phyloP scores from a whole-genome alignment of 2,329 filamentous ascomycete genomes.

The Neopestalotiopsis sp. region DNA sequence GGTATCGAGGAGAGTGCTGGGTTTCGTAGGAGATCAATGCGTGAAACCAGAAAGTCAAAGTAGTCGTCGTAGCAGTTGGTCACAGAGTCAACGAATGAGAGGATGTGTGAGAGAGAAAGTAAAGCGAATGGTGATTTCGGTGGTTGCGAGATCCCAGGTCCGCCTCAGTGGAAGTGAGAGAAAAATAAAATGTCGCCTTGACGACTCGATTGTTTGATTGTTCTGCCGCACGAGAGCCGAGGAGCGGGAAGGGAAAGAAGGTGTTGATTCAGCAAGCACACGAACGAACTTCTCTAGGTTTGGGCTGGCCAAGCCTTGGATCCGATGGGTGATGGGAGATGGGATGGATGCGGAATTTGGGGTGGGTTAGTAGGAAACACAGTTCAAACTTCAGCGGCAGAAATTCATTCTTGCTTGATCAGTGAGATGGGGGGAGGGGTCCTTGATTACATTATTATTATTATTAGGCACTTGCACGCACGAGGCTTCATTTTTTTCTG shows the following conservation, averaged over 20 bases:
- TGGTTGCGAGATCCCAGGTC: slow-evolving; percentile 3
- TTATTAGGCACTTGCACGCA: neutral
- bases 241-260: too few relatives aligned
- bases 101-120: neutral
- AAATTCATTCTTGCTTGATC: neutral
- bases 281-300: neutral
- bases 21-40: slow-evolving; percentile 6
- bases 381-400: neutral
- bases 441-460: neutral
- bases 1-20: slow-evolving; percentile 9
- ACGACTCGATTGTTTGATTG: neutral
- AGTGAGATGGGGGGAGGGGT: neutral
- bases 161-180: neutral
- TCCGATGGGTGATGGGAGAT: too few relatives aligned
- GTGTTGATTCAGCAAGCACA: too few relatives aligned
- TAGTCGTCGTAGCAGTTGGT: neutral
- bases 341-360: too few relatives aligned
- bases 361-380: neutral
- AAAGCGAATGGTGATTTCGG: slow-evolving; percentile 6
- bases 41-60: slow-evolving; percentile 1
- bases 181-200: neutral
- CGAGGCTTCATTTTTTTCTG: neutral
- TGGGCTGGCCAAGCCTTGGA: neutral
- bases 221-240: too few relatives aligned
- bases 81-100: neutral